A percentile compares a stretch with the other conserved stretches of the same genome.
These are phyloP conservation scores for Cutaneotrichosporon mucoides DNA, from an alignment of 1,284 basidiomycete genomes.

Conservation along the genomic window DNA sequence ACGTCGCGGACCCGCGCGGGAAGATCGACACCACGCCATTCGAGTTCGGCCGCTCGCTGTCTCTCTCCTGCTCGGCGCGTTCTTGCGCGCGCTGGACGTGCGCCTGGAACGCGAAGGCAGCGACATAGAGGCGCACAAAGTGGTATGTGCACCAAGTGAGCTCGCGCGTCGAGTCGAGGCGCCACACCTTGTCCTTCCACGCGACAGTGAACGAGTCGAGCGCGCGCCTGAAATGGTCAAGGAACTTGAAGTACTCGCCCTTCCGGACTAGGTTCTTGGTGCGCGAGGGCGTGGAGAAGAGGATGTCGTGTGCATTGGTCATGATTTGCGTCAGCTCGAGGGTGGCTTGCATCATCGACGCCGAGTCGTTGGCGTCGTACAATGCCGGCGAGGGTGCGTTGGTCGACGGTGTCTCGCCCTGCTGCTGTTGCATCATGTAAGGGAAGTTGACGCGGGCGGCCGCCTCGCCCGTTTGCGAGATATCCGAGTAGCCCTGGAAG, in stretches of 20 bases:
- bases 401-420: too few species aligned
- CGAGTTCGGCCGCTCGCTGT: not conserved
- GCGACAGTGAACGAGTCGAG: conserved; percentile 34
- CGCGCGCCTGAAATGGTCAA: conserved; percentile 41
- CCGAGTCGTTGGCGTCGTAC: conserved; percentile 27
- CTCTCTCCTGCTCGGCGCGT: conserved; percentile 35
- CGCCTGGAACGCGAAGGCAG: conserved; percentile 51
- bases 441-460: conserved; percentile 48
- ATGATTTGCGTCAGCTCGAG: conserved; percentile 51
- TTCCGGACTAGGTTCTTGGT: conserved; percentile 46
- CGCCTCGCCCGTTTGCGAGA: conserved; percentile 42
- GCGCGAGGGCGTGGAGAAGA: conserved; percentile 47
- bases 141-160: conserved; percentile 46
- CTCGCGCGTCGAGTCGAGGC: conserved; percentile 32
- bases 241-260: conserved; percentile 50
- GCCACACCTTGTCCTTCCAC: conserved; percentile 44
- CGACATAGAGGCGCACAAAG: conserved; percentile 50
- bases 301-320: conserved; percentile 50
- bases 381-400: conserved; percentile 2
- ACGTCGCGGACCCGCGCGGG: conserved; percentile 41
- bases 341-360: conserved; percentile 40
- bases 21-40: conserved; percentile 21
- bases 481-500: conserved; percentile 45
- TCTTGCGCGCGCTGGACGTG: conserved; percentile 47
- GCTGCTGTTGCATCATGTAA: conserved; percentile 33